Conservation (phyloP, 495 filamentous ascomycete genomes). For the Xylaria venustula region DNA sequence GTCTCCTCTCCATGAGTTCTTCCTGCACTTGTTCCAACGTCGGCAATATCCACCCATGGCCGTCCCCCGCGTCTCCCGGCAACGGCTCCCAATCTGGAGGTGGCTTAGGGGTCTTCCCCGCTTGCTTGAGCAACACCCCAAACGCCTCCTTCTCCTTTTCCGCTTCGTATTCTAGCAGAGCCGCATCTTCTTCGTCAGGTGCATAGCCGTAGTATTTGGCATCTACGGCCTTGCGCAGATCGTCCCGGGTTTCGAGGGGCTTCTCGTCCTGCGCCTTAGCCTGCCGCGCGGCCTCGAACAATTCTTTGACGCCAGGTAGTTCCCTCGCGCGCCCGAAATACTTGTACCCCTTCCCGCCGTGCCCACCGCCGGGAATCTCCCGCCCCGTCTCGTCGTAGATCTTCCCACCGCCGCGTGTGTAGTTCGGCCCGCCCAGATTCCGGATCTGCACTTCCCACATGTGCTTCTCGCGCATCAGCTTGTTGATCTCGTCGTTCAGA, state of each 20-base stretch:
- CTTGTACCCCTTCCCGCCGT: constrained; percentile 68
- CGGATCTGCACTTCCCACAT: constrained; percentile 98
- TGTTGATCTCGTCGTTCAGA: constrained; percentile 99
- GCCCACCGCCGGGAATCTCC: constrained; percentile 87
- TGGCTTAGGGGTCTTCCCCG: constrained; percentile 45
- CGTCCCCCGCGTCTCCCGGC: constrained; percentile 84
- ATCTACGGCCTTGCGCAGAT: constrained; percentile 82
- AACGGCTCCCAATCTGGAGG: constrained; percentile 75
- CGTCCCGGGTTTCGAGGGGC: constrained; percentile 57
- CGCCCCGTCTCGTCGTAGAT: constrained; percentile 90
- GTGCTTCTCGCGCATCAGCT: constrained; percentile 96
- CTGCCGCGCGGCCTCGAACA: constrained; percentile 78
- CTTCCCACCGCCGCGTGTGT: constrained; percentile 86
- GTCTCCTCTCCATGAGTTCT: constrained; percentile 85
- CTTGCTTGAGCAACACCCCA: constrained; percentile 55
- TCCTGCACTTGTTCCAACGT: constrained; percentile 86
- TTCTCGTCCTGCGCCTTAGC: constrained; percentile 59
- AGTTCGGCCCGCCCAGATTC: constrained; percentile 92
- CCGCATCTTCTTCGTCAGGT: constrained; percentile 89
- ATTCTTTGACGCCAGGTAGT: constrained; percentile 91
- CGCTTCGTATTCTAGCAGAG: constrained; percentile 76
- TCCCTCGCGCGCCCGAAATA: constrained; percentile 92
- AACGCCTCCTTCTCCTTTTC: constrained; percentile 79
- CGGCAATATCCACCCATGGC: constrained; percentile 79
- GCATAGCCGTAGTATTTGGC: constrained; percentile 96